These are phyloP conservation scores for Epicoccum nigrum DNA, from an alignment of 2,329 filamentous ascomycete genomes.

Conservation along the genomic window DNA sequence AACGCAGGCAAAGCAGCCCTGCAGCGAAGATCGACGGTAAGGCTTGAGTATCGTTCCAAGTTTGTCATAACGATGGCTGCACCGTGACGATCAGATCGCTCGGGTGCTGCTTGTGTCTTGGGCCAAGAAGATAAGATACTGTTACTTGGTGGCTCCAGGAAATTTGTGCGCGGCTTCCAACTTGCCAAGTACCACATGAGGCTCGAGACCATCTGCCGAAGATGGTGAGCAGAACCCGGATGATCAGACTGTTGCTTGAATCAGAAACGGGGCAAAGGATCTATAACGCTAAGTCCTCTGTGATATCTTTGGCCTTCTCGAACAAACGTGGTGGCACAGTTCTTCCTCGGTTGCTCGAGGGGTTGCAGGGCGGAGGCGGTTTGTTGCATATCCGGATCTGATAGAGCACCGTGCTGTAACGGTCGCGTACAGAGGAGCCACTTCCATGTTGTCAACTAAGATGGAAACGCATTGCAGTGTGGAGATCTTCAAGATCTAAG, in stretches of 20 bases:
- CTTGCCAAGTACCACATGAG: not conserved
- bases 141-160: not conserved
- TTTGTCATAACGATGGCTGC: not conserved
- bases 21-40: slow-evolving; percentile 6
- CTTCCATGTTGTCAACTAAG: no score
- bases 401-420: not conserved
- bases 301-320: not conserved
- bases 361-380: not conserved
- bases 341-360: not conserved
- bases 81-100: not conserved
- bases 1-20: slow-evolving; percentile 1
- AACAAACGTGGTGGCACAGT: not conserved
- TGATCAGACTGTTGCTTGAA: no score
- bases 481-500: no score
- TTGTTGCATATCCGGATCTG: not conserved
- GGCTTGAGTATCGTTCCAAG: not conserved
- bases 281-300: no score
- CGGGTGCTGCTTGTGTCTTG: not conserved
- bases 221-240: no score
- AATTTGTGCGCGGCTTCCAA: not conserved
- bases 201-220: no score
- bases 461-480: no score
- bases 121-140: not conserved
- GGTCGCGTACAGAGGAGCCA: not conserved
- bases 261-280: no score